These are phyloP conservation scores for Talaromyces wortmannii DNA, from an alignment of 495 filamentous ascomycete species.

Conservation along the genomic window DNA sequence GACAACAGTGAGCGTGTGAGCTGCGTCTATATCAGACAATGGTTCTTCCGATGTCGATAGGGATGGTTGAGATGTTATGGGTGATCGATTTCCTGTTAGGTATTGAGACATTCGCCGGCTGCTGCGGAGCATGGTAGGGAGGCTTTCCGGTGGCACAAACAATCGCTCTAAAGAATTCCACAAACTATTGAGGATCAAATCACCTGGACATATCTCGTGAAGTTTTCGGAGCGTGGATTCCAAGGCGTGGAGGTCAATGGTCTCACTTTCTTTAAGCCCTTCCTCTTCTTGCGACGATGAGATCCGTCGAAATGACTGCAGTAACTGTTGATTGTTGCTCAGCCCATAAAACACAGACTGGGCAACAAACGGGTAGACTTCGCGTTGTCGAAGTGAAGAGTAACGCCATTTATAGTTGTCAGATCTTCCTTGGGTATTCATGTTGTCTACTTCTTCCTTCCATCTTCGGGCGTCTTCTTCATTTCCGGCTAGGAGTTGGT, in stretches of 20 bases:
- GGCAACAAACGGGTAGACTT: conserved; percentile 52
- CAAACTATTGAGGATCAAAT: conserved; percentile 65
- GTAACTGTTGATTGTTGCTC: conserved; percentile 54
- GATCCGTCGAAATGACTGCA: conserved; percentile 56
- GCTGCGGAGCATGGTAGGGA: conserved; percentile 29
- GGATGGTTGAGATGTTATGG: conserved; percentile 19
- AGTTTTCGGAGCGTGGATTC: conserved; percentile 26
- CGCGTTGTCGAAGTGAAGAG: conserved; percentile 30
- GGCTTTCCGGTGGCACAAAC: conserved; percentile 56
- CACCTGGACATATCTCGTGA: conserved; percentile 33
- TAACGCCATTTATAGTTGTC: conserved; percentile 33
- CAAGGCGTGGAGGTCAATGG: conserved; percentile 24
- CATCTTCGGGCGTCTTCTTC: conserved; percentile 32
- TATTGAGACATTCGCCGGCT: conserved; percentile 31
- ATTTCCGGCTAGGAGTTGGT: conserved; percentile 24
- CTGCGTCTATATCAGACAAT: conserved; percentile 48
- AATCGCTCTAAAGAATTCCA: conserved; percentile 66
- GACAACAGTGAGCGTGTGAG: conserved; percentile 47
- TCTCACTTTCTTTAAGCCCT: conserved; percentile 4
- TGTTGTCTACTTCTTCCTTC: conserved; percentile 31
- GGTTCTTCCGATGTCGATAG: conserved; percentile 23
- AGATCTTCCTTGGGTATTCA: conserved; percentile 30
- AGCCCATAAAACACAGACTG: conserved; percentile 71
- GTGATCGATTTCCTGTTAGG: conserved; percentile 17
- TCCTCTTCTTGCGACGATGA: conserved; percentile 4